phyloP scores from a whole-genome alignment of 768 basidiomycete genomes.

The Xanthoconium stramineum region DNA sequence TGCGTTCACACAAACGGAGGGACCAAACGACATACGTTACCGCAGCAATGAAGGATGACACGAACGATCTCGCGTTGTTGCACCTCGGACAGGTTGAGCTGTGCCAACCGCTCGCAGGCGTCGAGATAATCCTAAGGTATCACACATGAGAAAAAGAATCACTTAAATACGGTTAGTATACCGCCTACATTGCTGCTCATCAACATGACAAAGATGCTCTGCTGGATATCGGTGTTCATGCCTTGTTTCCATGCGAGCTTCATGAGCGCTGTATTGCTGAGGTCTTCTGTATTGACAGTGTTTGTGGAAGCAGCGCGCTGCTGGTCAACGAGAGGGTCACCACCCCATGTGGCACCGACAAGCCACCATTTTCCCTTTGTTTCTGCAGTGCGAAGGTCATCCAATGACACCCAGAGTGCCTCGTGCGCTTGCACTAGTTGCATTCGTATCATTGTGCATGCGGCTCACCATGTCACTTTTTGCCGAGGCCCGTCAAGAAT shows the following conservation, averaged over 20 bases:
- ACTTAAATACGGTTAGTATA: background rate
- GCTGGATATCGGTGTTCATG: conserved; percentile 96
- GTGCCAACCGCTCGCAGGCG: conserved; percentile 85
- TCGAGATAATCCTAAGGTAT: conserved; percentile 87
- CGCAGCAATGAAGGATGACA: conserved; percentile 88
- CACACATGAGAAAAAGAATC: background rate
- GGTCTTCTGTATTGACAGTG: conserved; percentile 30
- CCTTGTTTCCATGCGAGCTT: conserved; percentile 92
- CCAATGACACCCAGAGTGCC: conserved; percentile 77
- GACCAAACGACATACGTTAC: conserved; percentile 56
- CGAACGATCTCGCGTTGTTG: conserved; percentile 96
- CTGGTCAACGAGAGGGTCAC: conserved; percentile 83
- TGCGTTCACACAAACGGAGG: background rate
- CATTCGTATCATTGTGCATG: background rate
- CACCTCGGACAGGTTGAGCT: conserved; percentile 78
- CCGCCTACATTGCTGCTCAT: conserved; percentile 90
- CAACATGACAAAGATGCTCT: conserved; percentile 87
- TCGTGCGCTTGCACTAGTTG: conserved; percentile 76
- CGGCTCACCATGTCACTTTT: conserved; percentile 65
- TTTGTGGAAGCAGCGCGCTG: conserved; percentile 34
- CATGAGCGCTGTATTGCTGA: conserved; percentile 44
- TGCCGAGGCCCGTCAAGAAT: conserved; percentile 70
- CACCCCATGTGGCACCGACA: conserved; percentile 93
- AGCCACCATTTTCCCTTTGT: conserved; percentile 98
- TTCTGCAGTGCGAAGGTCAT: conserved; percentile 81